A percentile compares a stretch with the other conserved stretches of the same genome.
Conservation (phyloP, 1,139 yeast genomes). For the Lodderomyces pseudojiufengensis region DNA sequence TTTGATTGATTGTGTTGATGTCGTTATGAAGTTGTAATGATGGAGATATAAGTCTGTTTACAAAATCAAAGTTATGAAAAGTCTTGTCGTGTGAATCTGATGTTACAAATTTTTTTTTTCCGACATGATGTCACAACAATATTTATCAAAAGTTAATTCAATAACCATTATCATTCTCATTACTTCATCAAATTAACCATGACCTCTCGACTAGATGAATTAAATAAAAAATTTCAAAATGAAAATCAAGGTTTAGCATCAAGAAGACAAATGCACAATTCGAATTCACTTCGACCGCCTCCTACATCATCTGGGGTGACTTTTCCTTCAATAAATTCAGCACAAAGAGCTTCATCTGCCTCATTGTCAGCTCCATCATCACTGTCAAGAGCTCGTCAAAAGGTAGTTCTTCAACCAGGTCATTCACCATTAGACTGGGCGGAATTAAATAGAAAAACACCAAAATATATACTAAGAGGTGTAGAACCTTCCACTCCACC, state of each 20-base stretch:
- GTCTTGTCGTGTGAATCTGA: no score
- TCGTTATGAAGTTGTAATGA: no score
- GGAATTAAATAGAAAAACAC: constrained; percentile 35
- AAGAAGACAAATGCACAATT: not conserved
- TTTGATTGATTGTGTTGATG: not conserved
- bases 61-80: no score
- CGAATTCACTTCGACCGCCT: constrained; percentile 3
- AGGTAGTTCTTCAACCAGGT: constrained; percentile 70
- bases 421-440: constrained; percentile 92
- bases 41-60: no score
- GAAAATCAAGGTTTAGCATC: constrained; percentile 7
- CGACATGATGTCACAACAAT: not conserved
- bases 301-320: constrained; percentile 9
- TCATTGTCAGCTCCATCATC: constrained; percentile 9
- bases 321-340: constrained; percentile 41
- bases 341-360: constrained; percentile 29
- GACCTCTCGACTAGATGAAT: constrained; percentile 10
- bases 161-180: not conserved
- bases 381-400: constrained; percentile 31
- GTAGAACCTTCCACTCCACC: constrained; percentile 40
- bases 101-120: not conserved
- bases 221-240: constrained; percentile 7
- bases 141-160: not conserved
- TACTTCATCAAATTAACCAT: constrained; percentile 2
- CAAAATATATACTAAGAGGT: constrained; percentile 35